Evolutionary conservation across 257 asterid species (phyloP), one percentile per base, ranked within the genome.

Genomic region (Ajuga chamaepitys): DNA sequence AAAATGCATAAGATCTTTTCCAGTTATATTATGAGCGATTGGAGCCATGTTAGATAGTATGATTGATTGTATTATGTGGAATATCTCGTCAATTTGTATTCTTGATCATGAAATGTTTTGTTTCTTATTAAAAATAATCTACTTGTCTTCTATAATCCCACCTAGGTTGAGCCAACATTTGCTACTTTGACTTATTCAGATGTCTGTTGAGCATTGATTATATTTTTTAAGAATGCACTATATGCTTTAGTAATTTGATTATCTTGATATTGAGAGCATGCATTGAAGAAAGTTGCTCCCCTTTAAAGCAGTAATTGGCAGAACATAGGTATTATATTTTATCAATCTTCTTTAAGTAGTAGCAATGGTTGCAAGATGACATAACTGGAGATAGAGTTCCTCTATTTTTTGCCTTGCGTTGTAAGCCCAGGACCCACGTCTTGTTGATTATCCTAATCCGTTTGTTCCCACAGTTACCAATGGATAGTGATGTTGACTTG

Each of bases 401-500:
- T 22, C 40, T 53, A 24, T 51, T 26, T 46, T 12, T 17, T 14
- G 11, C 48, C 54, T 65, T 41, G 57, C 7, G 30, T 62, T 51
- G 44, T 10, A 41, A 69, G 37, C 48, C 25, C 44, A 51, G 28
- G 17, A 22, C n/a, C 46, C 14, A 9, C 5, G 22, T 67, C 34
- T 20, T 30, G 40, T 14, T 28, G 58, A 50, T 56, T 62, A 52
- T n/a, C 58, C 48, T 16, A 25, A 32, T 46, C 44, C 37, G 53
- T 24, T 42, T 22, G n/a, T 40, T 37, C 64, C 51, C 1, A 55
- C 88, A 87, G 96, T 80, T 94, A 58, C 95, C 95, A 40, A 73
- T 90, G 88, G 83, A 78, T 20, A 56, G 72, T 76, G 96, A 94
- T 42, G 95, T 86, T 2, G 84, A 88, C 73, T 77, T 88, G 92